phyloP scores from a whole-genome alignment of 2,329 filamentous ascomycete genomes.

The Calonectria honghensis region DNA sequence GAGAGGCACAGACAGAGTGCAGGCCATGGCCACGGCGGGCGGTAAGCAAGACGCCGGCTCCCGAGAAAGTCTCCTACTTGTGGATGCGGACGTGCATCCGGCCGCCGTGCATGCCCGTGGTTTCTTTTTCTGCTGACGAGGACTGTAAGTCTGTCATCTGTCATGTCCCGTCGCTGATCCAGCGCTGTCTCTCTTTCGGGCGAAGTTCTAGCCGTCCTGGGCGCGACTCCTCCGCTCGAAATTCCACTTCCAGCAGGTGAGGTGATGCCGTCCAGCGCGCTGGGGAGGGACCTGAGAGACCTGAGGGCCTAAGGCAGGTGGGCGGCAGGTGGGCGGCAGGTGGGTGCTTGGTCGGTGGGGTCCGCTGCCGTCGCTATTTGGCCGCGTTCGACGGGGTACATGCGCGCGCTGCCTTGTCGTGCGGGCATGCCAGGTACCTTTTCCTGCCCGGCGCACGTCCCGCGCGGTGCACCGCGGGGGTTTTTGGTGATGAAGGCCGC shows the following conservation, averaged over 20 bases:
- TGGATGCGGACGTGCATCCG: background rate
- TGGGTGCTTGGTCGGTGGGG: constrained; percentile 22
- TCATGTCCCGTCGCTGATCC: constrained; percentile 19
- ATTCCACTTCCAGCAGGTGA: constrained; percentile 34
- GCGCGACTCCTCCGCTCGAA: constrained; percentile 8
- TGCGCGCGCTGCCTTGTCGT: background rate
- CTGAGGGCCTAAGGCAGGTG: constrained; percentile 14
- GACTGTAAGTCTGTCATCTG: constrained; percentile 21
- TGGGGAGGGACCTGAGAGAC: constrained; percentile 19
- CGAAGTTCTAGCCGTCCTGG: constrained; percentile 27
- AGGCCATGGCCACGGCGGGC: background rate
- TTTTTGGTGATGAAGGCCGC: constrained; percentile 14
- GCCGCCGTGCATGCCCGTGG: background rate
- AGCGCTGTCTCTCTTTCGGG: constrained; percentile 29
- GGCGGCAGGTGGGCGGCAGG: constrained; percentile 5
- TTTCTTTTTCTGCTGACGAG: constrained; percentile 19
- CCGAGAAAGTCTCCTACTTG: background rate
- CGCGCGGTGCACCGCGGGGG: constrained; percentile 14
- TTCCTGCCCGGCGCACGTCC: constrained; percentile 14
- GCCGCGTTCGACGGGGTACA: constrained; percentile 18
- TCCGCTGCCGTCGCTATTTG: constrained; percentile 2
- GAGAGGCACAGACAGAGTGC: constrained; percentile 13
- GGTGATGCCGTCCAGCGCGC: constrained; percentile 7
- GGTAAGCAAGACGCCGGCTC: constrained; percentile 13
- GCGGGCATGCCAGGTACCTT: constrained; percentile 14